phyloP scores from a whole-genome alignment of 2,329 filamentous ascomycete species.

The Drechslerella dactyloides region DNA sequence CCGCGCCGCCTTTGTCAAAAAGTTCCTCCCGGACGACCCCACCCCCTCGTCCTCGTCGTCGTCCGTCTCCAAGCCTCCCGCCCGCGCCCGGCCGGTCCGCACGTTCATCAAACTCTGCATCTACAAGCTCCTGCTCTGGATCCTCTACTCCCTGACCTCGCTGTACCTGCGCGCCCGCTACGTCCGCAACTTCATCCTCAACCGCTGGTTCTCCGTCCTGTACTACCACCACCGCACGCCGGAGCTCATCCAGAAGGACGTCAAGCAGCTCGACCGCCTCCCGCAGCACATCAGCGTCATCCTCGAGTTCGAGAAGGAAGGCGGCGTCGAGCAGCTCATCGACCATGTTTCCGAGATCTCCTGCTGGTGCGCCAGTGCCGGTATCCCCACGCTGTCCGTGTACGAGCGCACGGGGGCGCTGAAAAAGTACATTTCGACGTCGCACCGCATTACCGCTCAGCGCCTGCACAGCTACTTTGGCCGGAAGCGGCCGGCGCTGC shows the following conservation, averaged over 20 bases:
- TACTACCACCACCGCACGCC: slow-evolving; percentile 97
- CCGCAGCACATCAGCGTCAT: slow-evolving; percentile 89
- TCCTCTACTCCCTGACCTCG: slow-evolving; percentile 82
- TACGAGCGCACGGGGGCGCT: slow-evolving; percentile 94
- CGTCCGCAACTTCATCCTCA: slow-evolving; percentile 76
- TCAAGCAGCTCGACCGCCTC: slow-evolving; percentile 73
- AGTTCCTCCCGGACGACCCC: slow-evolving; percentile 25
- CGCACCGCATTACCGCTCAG: slow-evolving; percentile 77
- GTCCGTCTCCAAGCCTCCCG: slow-evolving; percentile 22
- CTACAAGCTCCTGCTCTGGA: slow-evolving; percentile 70
- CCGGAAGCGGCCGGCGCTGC: slow-evolving; percentile 72
- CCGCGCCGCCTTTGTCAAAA: slow-evolving; percentile 41
- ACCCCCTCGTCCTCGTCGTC: slow-evolving; percentile 7
- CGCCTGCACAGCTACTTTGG: slow-evolving; percentile 91
- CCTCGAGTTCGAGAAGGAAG: slow-evolving; percentile 73
- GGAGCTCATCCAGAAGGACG: slow-evolving; percentile 86
- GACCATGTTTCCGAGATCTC: slow-evolving; percentile 90
- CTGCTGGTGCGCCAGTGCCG: slow-evolving; percentile 89
- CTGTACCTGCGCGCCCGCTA: slow-evolving; percentile 83
- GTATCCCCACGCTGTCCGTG: slow-evolving; percentile 83
- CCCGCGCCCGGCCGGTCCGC: slow-evolving; percentile 62
- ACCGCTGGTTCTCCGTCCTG: slow-evolving; percentile 78
- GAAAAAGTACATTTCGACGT: slow-evolving; percentile 85
- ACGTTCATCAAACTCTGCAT: slow-evolving; percentile 69
- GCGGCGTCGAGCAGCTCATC: slow-evolving; percentile 79